Base-by-base conservation (phyloP, 1,284 basidiomycete species). In the Polyporus tsugae region DNA sequence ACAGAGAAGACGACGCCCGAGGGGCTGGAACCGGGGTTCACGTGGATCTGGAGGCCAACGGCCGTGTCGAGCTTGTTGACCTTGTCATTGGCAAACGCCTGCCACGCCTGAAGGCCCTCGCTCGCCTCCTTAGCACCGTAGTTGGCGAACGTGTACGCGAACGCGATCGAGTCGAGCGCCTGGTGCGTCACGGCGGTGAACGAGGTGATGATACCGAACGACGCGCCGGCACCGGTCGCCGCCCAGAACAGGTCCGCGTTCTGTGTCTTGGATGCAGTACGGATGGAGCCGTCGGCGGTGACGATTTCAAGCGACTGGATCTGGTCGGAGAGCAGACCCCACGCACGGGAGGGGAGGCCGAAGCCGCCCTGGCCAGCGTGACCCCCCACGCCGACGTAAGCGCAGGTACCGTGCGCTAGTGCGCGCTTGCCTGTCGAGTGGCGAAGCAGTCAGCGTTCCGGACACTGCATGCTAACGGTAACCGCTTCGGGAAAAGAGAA, bases 161-260 rank as follows among this genome's bases (percentile, higher is more conserved):
- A 67, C 58, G 62, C 62, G 62, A 67, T n/a, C 15, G 62, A 60
- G 58, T 63, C 62, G 19, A 57, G 44, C 39, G 62, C 66, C 62
- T 41, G 17, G 33, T 67, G 66, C 15, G 66, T 67, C 46, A 25
- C 46, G 4, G 46, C 46, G 9, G 22, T 49, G 61, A 66, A 66
- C n/a, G 39, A 25, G 11, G 65, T 66, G 33, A 66, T 52, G 61
- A 66, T 59, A 2, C 65, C 65, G 35, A 66, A 49, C 22, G 29
- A 49, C 19, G 65, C 29, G 13, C 65, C 65, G 5, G 65, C 65
- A 6, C 65, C 65, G 33, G 36, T 57, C 35, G 44, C 55, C 3
- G 53, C 65, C 65, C 65, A 66, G 61, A 66, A 66, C n/a, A 66
- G 61, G 44, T 66, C 65, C 7, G 60, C 33, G 55, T 66, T 66